Percentiles rank a stretch among this genome's conserved stretches.
Evolutionary conservation across 2,329 filamentous ascomycete genomes (phyloP).

Genomic region (Aspergillus ochraceus): DNA sequence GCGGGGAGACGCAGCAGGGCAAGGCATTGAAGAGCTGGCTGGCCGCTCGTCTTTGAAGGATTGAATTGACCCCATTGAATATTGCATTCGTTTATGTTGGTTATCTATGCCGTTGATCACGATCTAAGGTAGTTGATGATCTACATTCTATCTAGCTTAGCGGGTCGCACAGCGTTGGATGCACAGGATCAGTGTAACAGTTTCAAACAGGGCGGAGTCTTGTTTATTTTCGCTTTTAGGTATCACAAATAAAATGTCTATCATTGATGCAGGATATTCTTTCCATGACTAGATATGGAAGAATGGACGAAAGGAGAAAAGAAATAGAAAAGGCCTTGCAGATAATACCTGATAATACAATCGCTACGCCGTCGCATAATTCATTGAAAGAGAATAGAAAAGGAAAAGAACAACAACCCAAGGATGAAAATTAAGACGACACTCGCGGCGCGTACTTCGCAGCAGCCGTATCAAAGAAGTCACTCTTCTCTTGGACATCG

Average conservation of each 20-base stretch:
- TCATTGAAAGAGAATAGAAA: conserved; percentile 19
- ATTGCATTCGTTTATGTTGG: too few relatives aligned
- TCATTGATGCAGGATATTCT: background rate
- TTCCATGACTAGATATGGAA: background rate
- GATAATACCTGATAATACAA: conserved; percentile 16
- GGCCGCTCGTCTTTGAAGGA: conserved; percentile 21
- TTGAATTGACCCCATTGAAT: too few relatives aligned
- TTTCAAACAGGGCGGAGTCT: background rate
- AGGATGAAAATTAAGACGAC: conserved; percentile 25
- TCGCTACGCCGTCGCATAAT: conserved; percentile 21
- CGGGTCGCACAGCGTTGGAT: background rate
- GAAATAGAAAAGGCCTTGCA: conserved; percentile 6
- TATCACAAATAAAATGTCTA: conserved; percentile 3
- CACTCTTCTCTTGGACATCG: conserved; percentile 81
- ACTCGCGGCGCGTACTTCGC: conserved; percentile 86
- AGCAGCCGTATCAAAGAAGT: conserved; percentile 82
- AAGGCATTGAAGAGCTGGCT: conserved; percentile 31
- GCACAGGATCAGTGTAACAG: background rate
- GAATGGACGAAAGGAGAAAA: background rate
- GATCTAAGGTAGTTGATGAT: background rate
- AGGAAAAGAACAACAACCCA: background rate
- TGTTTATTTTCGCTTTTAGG: background rate
- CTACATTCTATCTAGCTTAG: background rate
- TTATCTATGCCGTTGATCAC: background rate
- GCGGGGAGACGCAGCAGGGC: conserved; percentile 27